Percentiles rank a stretch among this genome's conserved stretches.
Conservation (phyloP, 2,329 filamentous ascomycete genomes). For the Pseudophaeomoniella oleicola region DNA sequence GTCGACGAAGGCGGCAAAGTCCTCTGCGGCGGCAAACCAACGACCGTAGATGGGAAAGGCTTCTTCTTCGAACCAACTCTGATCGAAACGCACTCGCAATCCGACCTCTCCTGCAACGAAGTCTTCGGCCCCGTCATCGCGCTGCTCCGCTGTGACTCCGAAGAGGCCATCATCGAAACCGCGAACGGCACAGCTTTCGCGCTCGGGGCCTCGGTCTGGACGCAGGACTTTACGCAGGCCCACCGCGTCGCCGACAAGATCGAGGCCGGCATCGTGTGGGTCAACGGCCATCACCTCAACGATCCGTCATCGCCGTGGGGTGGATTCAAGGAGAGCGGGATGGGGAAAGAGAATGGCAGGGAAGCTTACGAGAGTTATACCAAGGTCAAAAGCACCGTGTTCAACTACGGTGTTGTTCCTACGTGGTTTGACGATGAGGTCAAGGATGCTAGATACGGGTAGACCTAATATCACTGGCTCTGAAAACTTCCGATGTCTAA, state of each 20-base stretch:
- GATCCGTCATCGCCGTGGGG: slow-evolving; percentile 61
- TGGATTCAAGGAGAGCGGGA: slow-evolving; percentile 48
- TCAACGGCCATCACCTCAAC: slow-evolving; percentile 50
- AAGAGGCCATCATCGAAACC: slow-evolving; percentile 30
- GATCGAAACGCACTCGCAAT: slow-evolving; percentile 18
- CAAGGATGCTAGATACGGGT: slow-evolving; percentile 47
- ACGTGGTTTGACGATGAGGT: slow-evolving; percentile 54
- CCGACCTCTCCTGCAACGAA: slow-evolving; percentile 22
- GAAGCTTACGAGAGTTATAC: slow-evolving; percentile 42
- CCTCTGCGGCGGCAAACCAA: slow-evolving; percentile 33
- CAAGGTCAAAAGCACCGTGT: slow-evolving; percentile 48
- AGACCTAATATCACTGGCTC: slow-evolving; percentile 3
- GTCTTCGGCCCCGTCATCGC: slow-evolving; percentile 39
- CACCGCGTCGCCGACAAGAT: slow-evolving; percentile 31
- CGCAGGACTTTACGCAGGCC: slow-evolving; percentile 32
- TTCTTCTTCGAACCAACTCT: slow-evolving; percentile 36
- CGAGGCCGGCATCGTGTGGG: slow-evolving; percentile 33
- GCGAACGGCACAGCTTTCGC: slow-evolving; percentile 38
- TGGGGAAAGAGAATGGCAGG: slow-evolving; percentile 59
- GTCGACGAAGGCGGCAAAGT: slow-evolving; percentile 25
- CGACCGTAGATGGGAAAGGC: slow-evolving; percentile 37
- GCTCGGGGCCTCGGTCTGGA: slow-evolving; percentile 36
- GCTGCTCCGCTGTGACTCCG: slow-evolving; percentile 30
- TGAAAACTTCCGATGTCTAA: no score
- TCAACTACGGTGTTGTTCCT: slow-evolving; percentile 51